Evolutionary conservation across 2,329 filamentous ascomycete genomes (phyloP).

Genomic region (Penicillium sp.): DNA sequence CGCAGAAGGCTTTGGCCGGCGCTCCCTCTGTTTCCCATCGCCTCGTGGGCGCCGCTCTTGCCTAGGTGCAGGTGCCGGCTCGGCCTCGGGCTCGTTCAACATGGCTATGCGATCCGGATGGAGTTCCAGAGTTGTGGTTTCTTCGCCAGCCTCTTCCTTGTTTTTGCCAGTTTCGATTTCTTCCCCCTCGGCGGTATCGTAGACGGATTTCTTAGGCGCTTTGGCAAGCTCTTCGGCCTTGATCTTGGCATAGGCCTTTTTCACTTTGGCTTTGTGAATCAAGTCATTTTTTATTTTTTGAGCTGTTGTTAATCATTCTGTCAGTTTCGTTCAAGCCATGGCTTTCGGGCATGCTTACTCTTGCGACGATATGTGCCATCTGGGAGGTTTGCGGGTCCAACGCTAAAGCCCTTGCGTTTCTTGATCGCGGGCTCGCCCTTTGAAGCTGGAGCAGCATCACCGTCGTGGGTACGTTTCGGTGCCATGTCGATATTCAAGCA

Average conservation of each 20-base stretch:
- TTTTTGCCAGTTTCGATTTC: slow-evolving; percentile 17
- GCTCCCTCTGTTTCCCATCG: slow-evolving; percentile 27
- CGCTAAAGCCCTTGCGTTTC: slow-evolving; percentile 71
- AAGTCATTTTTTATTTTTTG: slow-evolving; percentile 85
- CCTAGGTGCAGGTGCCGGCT: slow-evolving; percentile 17
- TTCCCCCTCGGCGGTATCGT: slow-evolving; percentile 29
- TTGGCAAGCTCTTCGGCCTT: slow-evolving; percentile 59
- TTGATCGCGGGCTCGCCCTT: slow-evolving; percentile 39
- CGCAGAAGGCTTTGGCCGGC: slow-evolving; percentile 42
- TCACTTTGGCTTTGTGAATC: slow-evolving; percentile 89
- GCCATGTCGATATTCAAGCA: slow-evolving; percentile 47
- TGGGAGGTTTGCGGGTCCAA: slow-evolving; percentile 86
- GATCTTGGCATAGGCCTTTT: slow-evolving; percentile 87
- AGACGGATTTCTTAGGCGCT: slow-evolving; percentile 31
- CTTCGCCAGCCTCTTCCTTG: slow-evolving; percentile 17
- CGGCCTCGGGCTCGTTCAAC: slow-evolving; percentile 46
- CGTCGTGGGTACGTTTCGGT: slow-evolving; percentile 56
- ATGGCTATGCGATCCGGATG: slow-evolving; percentile 61
- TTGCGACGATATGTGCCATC: slow-evolving; percentile 87
- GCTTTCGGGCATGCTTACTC: slow-evolving; percentile 40
- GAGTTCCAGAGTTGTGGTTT: slow-evolving; percentile 47
- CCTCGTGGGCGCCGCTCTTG: slow-evolving; percentile 20
- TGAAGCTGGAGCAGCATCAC: slow-evolving; percentile 31
- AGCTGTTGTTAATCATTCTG: slow-evolving; percentile 47
- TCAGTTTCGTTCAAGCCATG: not conserved